Percentiles rank a stretch among this genome's conserved stretches.
phyloP scores from a whole-genome alignment of 371 early-diverging fungal species.

The Rhizomucor miehei region DNA sequence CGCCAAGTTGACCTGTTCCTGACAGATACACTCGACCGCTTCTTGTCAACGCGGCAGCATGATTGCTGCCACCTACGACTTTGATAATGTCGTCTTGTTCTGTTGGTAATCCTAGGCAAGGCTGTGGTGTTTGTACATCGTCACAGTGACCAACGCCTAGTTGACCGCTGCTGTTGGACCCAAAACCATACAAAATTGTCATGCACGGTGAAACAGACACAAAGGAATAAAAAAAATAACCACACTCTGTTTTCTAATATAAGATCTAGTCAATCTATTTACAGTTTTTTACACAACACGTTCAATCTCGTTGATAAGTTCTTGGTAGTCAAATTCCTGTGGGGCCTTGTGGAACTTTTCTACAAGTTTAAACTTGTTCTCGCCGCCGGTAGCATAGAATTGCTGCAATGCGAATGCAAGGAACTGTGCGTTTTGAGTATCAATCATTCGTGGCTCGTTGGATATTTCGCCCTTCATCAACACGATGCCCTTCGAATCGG shows the following conservation, averaged over 20 bases:
- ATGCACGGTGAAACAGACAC: background rate
- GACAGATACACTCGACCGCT: conserved; percentile 18
- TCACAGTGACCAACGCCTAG: conserved; percentile 52
- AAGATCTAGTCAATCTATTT: too few relatives aligned
- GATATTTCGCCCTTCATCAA: conserved; percentile 88
- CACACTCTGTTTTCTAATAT: too few relatives aligned
- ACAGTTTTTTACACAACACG: conserved; percentile 38
- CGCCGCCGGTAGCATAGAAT: conserved; percentile 84
- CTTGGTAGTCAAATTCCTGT: conserved; percentile 72
- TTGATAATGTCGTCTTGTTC: conserved; percentile 17
- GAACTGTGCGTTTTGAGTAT: conserved; percentile 75
- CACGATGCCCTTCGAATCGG: conserved; percentile 76
- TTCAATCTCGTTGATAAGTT: conserved; percentile 64
- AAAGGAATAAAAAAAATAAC: too few relatives aligned
- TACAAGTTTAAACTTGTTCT: conserved; percentile 63
- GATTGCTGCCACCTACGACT: conserved; percentile 63
- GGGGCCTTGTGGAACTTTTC: conserved; percentile 80
- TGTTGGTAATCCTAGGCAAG: conserved; percentile 29
- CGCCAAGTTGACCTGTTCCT: conserved; percentile 4
- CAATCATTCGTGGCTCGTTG: conserved; percentile 54
- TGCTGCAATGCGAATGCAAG: conserved; percentile 82
- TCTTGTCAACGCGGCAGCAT: conserved; percentile 51
- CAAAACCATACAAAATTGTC: conserved; percentile 46
- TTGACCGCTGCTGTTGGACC: conserved; percentile 66
- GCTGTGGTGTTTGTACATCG: conserved; percentile 29